Percentiles rank a stretch among this genome's conserved stretches.
These are phyloP conservation scores for Colletotrichum sp. DNA, from an alignment of 2,329 filamentous ascomycete genomes.

Conservation along the genomic window DNA sequence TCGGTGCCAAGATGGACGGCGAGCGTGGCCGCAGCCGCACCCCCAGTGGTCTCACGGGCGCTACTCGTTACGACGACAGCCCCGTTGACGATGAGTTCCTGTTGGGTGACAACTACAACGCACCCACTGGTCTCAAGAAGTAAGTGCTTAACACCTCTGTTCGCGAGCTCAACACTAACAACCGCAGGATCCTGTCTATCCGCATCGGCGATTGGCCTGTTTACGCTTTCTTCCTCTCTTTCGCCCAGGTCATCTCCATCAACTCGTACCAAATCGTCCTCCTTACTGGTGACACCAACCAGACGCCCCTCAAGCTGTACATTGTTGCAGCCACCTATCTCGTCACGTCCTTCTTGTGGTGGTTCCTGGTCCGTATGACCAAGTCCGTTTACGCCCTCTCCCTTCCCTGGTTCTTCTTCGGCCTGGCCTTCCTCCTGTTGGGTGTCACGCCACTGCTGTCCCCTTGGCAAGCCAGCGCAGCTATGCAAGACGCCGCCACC, in stretches of 20 bases:
- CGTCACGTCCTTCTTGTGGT: slow-evolving; percentile 64
- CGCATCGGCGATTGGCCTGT: slow-evolving; percentile 69
- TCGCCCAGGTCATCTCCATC: slow-evolving; percentile 68
- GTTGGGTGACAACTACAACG: slow-evolving; percentile 60
- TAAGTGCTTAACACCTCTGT: slow-evolving; percentile 38
- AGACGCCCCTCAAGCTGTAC: slow-evolving; percentile 64
- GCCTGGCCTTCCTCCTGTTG: slow-evolving; percentile 66
- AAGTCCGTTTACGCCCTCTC: slow-evolving; percentile 64
- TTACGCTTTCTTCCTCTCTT: slow-evolving; percentile 65
- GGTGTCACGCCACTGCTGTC: slow-evolving; percentile 63
- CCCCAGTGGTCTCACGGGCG: slow-evolving; percentile 34
- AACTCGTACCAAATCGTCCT: slow-evolving; percentile 73
- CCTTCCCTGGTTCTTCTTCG: slow-evolving; percentile 67
- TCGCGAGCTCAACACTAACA: not conserved
- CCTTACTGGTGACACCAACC: slow-evolving; percentile 66
- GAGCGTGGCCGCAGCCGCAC: slow-evolving; percentile 26
- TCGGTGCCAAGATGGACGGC: slow-evolving; percentile 24
- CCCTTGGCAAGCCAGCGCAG: slow-evolving; percentile 40
- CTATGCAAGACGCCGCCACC: slow-evolving; percentile 65
- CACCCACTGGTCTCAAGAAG: slow-evolving; percentile 60
- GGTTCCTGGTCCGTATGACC: slow-evolving; percentile 63
- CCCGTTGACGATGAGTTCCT: slow-evolving; percentile 50
- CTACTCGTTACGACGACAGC: slow-evolving; percentile 11
- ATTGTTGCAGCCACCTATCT: slow-evolving; percentile 65
- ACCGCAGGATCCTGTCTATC: slow-evolving; percentile 43